Percentiles rank a stretch among this genome's conserved stretches.
Evolutionary conservation across 495 filamentous ascomycete genomes (phyloP).

Genomic region (Hapsidospora chrysogenum): DNA sequence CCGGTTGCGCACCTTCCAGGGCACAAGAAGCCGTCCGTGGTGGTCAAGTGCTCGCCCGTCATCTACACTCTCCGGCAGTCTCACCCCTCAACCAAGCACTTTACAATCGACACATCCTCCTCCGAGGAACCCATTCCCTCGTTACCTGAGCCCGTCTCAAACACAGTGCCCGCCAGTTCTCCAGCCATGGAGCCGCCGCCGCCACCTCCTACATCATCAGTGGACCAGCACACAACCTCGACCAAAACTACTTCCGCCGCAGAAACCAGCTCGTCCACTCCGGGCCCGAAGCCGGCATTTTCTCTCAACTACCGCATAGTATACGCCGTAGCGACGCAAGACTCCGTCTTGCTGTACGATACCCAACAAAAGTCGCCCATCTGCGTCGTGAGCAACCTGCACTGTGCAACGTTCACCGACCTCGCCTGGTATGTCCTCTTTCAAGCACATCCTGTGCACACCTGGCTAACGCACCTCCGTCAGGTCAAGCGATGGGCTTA

Average conservation of each 20-base stretch:
- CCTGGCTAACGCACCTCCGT: conserved; percentile 15
- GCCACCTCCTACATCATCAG: conserved; percentile 14
- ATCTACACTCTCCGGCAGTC: conserved; percentile 66
- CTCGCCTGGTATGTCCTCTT: conserved; percentile 53
- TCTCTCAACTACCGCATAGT: conserved; percentile 81
- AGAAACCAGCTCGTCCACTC: conserved; percentile 23
- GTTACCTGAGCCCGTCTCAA: conserved; percentile 66
- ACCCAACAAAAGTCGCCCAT: conserved; percentile 91
- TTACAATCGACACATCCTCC: conserved; percentile 86
- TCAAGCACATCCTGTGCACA: conserved; percentile 2
- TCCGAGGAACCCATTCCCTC: conserved; percentile 67
- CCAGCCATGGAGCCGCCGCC: conserved; percentile 82
- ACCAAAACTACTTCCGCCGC: conserved; percentile 5
- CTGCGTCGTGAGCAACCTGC: conserved; percentile 86
- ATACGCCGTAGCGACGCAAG: conserved; percentile 94
- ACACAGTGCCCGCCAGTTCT: conserved; percentile 32
- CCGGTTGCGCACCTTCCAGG: conserved; percentile 95
- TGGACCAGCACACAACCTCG: conserved; percentile 10
- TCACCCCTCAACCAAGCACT: conserved; percentile 57
- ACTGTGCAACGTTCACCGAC: conserved; percentile 95
- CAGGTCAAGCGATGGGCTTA: conserved; percentile 86
- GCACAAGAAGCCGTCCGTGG: conserved; percentile 96
- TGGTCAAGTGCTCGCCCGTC: conserved; percentile 83
- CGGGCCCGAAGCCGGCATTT: conserved; percentile 55
- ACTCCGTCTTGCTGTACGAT: conserved; percentile 91